These are phyloP conservation scores for Heterobasidion parviporum DNA, from an alignment of 1,284 basidiomycete species.

Conservation along the genomic window DNA sequence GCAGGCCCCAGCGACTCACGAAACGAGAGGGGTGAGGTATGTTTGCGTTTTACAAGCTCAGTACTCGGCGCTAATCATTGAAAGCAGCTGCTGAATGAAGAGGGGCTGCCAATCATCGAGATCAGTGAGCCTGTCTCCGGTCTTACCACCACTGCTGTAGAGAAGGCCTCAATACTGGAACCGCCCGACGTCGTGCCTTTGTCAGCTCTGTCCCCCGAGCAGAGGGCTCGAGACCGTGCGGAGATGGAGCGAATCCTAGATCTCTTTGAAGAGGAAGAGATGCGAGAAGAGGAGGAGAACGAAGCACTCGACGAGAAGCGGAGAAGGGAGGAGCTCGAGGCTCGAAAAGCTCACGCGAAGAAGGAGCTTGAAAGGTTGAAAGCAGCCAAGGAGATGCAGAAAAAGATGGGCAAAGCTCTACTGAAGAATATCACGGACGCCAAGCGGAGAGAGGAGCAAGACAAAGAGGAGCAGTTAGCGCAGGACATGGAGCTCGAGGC, in stretches of 20 bases:
- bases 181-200: slow-evolving; percentile 41
- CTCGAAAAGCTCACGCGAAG: slow-evolving; percentile 41
- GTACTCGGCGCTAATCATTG: neutral
- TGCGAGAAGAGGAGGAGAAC: slow-evolving; percentile 30
- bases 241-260: slow-evolving; percentile 61
- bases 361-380: slow-evolving; percentile 45
- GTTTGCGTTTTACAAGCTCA: slow-evolving; percentile 14
- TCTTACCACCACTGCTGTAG: slow-evolving; percentile 10
- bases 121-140: slow-evolving; percentile 52
- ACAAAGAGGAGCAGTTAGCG: slow-evolving; percentile 21
- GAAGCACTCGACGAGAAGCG: slow-evolving; percentile 32
- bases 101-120: slow-evolving; percentile 71
- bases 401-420: slow-evolving; percentile 66
- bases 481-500: slow-evolving; percentile 17
- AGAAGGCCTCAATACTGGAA: slow-evolving; percentile 18
- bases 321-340: slow-evolving; percentile 36
- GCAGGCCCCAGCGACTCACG: slow-evolving; percentile 27
- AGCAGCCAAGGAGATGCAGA: slow-evolving; percentile 54
- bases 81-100: slow-evolving; percentile 60
- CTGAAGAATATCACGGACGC: slow-evolving; percentile 36
- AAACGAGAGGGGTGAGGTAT: slow-evolving; percentile 56
- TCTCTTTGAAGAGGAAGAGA: slow-evolving; percentile 63
- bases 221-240: slow-evolving; percentile 38
- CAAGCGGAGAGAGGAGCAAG: slow-evolving; percentile 30
- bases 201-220: slow-evolving; percentile 35